phyloP scores from a whole-genome alignment of 345 rosid genomes.

The Capsella bursapastoris region DNA sequence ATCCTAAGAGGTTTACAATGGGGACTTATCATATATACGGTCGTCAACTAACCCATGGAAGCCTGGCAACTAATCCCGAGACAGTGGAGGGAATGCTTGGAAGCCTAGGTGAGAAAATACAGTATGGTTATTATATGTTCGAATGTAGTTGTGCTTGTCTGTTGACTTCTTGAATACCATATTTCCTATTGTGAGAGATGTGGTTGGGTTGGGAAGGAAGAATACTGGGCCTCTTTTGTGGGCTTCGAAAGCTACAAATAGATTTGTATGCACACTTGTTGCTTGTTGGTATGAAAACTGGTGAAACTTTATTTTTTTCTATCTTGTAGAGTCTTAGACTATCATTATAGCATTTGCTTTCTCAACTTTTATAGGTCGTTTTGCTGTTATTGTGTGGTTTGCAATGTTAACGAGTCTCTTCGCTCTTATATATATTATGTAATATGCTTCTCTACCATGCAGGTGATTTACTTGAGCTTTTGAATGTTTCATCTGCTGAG shows the following conservation, averaged over 20 bases:
- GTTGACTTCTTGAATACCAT: slow-evolving; percentile 6
- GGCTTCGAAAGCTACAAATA: neutral
- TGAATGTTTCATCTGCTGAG: slow-evolving; percentile 72
- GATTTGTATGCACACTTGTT: slow-evolving; percentile 10
- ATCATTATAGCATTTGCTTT: slow-evolving; percentile 17
- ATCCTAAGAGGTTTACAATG: slow-evolving; percentile 77
- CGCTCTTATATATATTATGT: slow-evolving; percentile 15
- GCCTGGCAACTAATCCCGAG: slow-evolving; percentile 65
- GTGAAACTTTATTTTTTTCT: slow-evolving; percentile 12
- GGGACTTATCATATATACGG: slow-evolving; percentile 65
- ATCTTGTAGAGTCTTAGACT: slow-evolving; percentile 15
- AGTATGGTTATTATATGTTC: slow-evolving; percentile 4
- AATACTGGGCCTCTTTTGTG: slow-evolving; percentile 7
- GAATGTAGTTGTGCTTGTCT: slow-evolving; percentile 31
- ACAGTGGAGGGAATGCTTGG: slow-evolving; percentile 88
- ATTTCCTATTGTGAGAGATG: slow-evolving; percentile 15
- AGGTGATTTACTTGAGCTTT: slow-evolving; percentile 83
- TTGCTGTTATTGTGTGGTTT: slow-evolving; percentile 22
- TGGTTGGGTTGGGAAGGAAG: slow-evolving; percentile 14
- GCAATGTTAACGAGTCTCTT: neutral
- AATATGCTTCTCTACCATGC: slow-evolving; percentile 42
- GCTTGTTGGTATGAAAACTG: slow-evolving; percentile 21
- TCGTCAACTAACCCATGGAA: slow-evolving; percentile 69
- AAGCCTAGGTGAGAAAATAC: slow-evolving; percentile 69
- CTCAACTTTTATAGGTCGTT: slow-evolving; percentile 5